These are phyloP conservation scores for Thielaviopsis punctulata DNA, from an alignment of 2,329 filamentous ascomycete species.

Conservation along the genomic window DNA sequence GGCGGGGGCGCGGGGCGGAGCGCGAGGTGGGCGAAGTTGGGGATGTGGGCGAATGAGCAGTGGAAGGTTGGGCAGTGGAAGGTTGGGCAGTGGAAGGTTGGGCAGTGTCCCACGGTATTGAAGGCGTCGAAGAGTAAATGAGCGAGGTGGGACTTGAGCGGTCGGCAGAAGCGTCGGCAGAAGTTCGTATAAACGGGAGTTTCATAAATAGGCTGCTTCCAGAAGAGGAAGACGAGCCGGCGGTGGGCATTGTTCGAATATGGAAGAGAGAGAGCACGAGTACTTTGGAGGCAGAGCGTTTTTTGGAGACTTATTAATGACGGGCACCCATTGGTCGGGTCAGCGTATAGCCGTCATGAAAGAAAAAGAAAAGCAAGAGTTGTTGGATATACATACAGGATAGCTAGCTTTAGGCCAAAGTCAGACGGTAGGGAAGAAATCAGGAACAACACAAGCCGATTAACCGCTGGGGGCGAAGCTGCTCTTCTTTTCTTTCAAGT, in stretches of 20 bases:
- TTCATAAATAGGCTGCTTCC: not conserved
- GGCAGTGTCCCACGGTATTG: not conserved
- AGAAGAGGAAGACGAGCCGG: not conserved
- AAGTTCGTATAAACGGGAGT: not conserved
- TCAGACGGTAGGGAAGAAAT: not conserved
- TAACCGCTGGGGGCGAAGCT: not conserved
- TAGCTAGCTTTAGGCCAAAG: too few relatives aligned
- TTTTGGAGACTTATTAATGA: not conserved
- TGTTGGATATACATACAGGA: too few relatives aligned
- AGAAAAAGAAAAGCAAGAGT: too few relatives aligned
- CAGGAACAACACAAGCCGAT: not conserved
- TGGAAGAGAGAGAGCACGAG: too few relatives aligned
- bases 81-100: not conserved
- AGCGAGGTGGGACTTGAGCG: not conserved
- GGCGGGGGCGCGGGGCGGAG: constrained; percentile 4
- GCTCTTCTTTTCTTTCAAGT: too few relatives aligned
- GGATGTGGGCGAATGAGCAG: not conserved
- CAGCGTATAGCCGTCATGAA: too few relatives aligned
- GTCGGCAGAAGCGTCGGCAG: not conserved
- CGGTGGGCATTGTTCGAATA: not conserved
- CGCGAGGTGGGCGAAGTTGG: not conserved
- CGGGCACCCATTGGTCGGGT: not conserved
- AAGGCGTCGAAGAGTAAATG: not conserved
- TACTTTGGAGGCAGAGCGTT: too few relatives aligned
- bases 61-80: too few relatives aligned